phyloP scores from a whole-genome alignment of 805 yeast genomes.

The Wickerhamomyces hampshirensis region DNA sequence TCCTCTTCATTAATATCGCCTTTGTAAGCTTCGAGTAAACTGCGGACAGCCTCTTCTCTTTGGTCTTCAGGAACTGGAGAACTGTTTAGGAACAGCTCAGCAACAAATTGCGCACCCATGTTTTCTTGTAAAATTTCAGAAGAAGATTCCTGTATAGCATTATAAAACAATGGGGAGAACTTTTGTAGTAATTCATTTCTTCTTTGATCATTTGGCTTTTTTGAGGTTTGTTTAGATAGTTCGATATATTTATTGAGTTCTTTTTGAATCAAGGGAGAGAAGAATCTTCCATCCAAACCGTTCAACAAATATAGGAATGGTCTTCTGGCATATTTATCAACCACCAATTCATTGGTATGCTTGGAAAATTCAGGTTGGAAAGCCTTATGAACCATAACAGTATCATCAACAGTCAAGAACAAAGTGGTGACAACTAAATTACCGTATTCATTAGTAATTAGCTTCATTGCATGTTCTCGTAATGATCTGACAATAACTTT shows the following conservation, averaged over 20 bases:
- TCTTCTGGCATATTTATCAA: slow-evolving; percentile 78
- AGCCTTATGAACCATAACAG: slow-evolving; percentile 73
- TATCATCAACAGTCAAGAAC: slow-evolving; percentile 89
- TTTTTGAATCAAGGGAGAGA: slow-evolving; percentile 63
- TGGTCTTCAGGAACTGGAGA: slow-evolving; percentile 35
- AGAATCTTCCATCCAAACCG: slow-evolving; percentile 78
- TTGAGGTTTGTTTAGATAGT: slow-evolving; percentile 65
- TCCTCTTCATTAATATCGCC: slow-evolving; percentile 64
- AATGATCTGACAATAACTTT: slow-evolving; percentile 68
- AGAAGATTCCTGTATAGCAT: slow-evolving; percentile 47
- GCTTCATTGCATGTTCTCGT: slow-evolving; percentile 68
- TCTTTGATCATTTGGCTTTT: slow-evolving; percentile 78
- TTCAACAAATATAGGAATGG: slow-evolving; percentile 78
- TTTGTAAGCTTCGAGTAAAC: slow-evolving; percentile 52
- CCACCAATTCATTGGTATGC: slow-evolving; percentile 47
- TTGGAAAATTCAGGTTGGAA: slow-evolving; percentile 57
- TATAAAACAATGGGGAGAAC: slow-evolving; percentile 63
- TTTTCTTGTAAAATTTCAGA: slow-evolving; percentile 56
- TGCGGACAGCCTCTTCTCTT: slow-evolving; percentile 46
- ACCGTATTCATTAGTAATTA: slow-evolving; percentile 84
- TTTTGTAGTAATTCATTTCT: slow-evolving; percentile 60
- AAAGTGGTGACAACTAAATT: slow-evolving; percentile 72
- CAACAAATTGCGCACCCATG: slow-evolving; percentile 77
- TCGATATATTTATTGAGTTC: slow-evolving; percentile 58
- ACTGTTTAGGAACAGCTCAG: slow-evolving; percentile 65